Conservation (phyloP, 352 stramenopile genomes). For the Chrysophaeum taylorii region DNA sequence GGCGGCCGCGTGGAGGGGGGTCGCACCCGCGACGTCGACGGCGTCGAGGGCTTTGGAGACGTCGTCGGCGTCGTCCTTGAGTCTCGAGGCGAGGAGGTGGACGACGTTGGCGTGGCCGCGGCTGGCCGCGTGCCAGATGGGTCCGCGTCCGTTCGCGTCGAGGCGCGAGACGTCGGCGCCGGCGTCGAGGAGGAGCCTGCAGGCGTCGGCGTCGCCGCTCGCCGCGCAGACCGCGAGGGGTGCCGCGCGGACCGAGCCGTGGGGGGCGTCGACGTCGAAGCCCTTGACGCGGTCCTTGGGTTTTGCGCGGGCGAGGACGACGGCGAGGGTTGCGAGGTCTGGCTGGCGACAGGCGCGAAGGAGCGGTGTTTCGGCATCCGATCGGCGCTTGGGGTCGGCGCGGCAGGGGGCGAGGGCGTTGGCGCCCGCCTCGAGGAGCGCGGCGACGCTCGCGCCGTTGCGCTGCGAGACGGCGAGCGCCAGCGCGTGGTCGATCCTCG, state of each 20-base stretch:
- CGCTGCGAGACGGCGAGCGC: neutral
- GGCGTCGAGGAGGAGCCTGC: neutral
- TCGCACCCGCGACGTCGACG: neutral
- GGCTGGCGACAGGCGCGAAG: neutral
- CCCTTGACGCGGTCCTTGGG: neutral
- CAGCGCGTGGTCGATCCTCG: neutral
- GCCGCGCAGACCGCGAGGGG: neutral
- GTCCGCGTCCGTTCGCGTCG: neutral
- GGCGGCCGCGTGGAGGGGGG: neutral
- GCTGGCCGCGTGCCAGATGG: conserved; percentile 1
- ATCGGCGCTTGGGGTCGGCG: neutral
- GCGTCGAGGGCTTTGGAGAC: neutral
- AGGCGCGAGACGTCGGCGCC: neutral
- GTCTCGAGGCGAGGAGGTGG: neutral
- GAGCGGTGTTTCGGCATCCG: neutral
- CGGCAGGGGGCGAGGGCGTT: neutral
- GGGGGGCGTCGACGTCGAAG: neutral
- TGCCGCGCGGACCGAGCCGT: neutral
- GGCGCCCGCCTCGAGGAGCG: neutral
- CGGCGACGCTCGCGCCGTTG: neutral
- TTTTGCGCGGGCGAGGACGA: neutral
- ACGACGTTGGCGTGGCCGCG: neutral
- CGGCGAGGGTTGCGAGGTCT: neutral
- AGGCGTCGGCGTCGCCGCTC: conserved; percentile 3
- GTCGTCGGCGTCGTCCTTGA: neutral